A percentile compares a stretch with the other conserved stretches of the same genome.
Evolutionary conservation across 768 basidiomycete species (phyloP).

Genomic region (Tylopilus subfusipes): DNA sequence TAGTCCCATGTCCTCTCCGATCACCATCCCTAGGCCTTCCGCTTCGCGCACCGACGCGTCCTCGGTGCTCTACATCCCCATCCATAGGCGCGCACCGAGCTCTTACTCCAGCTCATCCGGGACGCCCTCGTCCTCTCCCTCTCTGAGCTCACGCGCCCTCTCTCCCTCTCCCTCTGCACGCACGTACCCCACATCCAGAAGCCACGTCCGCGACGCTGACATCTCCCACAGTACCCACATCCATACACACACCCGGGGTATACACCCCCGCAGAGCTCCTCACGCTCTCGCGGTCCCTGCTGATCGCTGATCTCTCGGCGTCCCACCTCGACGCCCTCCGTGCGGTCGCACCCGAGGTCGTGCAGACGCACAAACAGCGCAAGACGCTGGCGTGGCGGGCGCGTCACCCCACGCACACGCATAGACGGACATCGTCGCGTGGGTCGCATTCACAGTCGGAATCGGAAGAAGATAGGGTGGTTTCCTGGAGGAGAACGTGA

Average conservation of each 20-base stretch:
- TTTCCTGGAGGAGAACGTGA: constrained; percentile 15
- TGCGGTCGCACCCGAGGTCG: constrained; percentile 24
- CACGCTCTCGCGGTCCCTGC: constrained; percentile 21
- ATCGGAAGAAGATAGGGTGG: constrained; percentile 17
- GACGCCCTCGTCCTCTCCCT: constrained; percentile 7
- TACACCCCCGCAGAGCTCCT: constrained; percentile 29
- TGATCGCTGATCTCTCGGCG: constrained; percentile 12
- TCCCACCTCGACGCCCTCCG: constrained; percentile 11
- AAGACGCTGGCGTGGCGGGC: constrained; percentile 24
- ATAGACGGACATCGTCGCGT: not conserved
- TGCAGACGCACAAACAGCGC: constrained; percentile 26
- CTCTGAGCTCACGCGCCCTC: constrained; percentile 7
- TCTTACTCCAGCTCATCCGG: constrained; percentile 6
- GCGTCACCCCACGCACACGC: constrained; percentile 3
- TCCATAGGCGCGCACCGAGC: constrained; percentile 35
- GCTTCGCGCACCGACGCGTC: not conserved
- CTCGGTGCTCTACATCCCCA: constrained; percentile 36
- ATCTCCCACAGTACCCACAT: not conserved
- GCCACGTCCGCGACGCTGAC: not conserved
- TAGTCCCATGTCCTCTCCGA: constrained; percentile 24
- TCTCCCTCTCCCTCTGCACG: constrained; percentile 2
- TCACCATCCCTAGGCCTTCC: constrained; percentile 13
- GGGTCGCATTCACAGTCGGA: constrained; percentile 12
- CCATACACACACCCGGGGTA: constrained; percentile 6
- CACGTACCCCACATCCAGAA: not conserved